These are phyloP conservation scores for Taxawa tesnikishii DNA, from an alignment of 2,329 filamentous ascomycete genomes.

Conservation along the genomic window DNA sequence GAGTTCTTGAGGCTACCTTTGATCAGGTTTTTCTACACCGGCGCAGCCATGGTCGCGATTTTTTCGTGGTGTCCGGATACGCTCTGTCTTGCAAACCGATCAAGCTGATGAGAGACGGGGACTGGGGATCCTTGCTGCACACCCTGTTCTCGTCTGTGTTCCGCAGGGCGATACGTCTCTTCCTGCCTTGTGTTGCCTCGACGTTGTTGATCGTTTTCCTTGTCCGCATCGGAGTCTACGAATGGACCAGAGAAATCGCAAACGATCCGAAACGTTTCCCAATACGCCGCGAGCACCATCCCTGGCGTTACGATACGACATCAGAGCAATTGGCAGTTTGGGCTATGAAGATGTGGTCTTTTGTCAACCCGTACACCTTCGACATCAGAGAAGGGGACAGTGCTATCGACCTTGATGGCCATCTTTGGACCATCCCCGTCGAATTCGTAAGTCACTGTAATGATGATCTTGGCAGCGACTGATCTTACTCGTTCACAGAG, in stretches of 20 bases:
- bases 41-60: constrained; percentile 42
- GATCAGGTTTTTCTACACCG: constrained; percentile 39
- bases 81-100: constrained; percentile 36
- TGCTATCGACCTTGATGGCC: constrained; percentile 26
- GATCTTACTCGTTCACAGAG: constrained; percentile 16
- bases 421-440: constrained; percentile 45
- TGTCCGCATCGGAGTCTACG: constrained; percentile 4
- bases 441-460: constrained; percentile 28
- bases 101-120: constrained; percentile 7
- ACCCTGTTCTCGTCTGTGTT: constrained; percentile 9
- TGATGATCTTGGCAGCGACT: constrained; percentile 26
- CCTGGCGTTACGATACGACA: constrained; percentile 1
- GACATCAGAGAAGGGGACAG: not conserved
- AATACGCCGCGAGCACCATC: constrained; percentile 7
- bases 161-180: constrained; percentile 10
- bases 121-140: constrained; percentile 17
- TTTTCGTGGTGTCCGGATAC: constrained; percentile 51
- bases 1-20: constrained; percentile 37
- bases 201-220: constrained; percentile 10
- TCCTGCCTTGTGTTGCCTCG: constrained; percentile 8
- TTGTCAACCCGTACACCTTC: constrained; percentile 5
- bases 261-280: constrained; percentile 5
- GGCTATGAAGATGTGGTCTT: constrained; percentile 24
- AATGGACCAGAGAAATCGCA: constrained; percentile 8
- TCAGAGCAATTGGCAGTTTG: constrained; percentile 13